phyloP scores from a whole-genome alignment of 2,329 filamentous ascomycete species.

The Aspergillus latus region DNA sequence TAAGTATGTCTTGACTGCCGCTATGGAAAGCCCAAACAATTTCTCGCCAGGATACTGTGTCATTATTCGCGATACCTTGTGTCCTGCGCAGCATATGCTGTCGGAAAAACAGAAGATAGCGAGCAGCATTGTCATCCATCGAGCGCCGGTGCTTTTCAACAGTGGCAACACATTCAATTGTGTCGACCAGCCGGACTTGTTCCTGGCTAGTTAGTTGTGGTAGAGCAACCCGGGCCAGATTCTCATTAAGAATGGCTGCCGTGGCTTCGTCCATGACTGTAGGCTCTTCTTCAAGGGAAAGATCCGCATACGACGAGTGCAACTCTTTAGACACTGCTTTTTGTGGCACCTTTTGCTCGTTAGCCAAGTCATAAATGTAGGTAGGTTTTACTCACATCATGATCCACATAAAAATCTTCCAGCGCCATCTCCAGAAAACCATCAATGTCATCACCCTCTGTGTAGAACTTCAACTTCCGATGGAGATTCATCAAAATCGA shows the following conservation, averaged over 20 bases:
- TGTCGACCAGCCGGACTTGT: conserved; percentile 81
- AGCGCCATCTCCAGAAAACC: conserved; percentile 66
- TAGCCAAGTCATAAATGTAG: conserved; percentile 12
- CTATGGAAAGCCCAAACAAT: conserved; percentile 49
- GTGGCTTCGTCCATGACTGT: conserved; percentile 69
- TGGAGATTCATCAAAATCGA: conserved; percentile 70
- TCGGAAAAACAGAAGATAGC: conserved; percentile 84
- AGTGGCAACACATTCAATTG: conserved; percentile 77
- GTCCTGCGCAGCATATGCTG: conserved; percentile 72
- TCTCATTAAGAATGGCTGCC: conserved; percentile 70
- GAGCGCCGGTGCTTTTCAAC: conserved; percentile 85
- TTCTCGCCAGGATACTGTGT: conserved; percentile 59
- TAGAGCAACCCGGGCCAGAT: conserved; percentile 71
- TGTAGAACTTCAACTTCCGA: conserved; percentile 76
- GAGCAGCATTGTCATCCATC: conserved; percentile 84
- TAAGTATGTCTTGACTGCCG: conserved; percentile 76
- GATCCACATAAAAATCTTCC: conserved; percentile 49
- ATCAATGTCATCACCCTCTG: conserved; percentile 77
- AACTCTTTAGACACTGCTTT: conserved; percentile 49
- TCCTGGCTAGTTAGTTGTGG: conserved; percentile 80
- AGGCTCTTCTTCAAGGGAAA: conserved; percentile 55
- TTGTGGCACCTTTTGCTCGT: conserved; percentile 35
- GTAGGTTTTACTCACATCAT: conserved; percentile 39
- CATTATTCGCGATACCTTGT: conserved; percentile 59
- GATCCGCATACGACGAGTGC: conserved; percentile 53